Conservation (phyloP, 176 grass and related monocot species). For the Hordeum marinum region DNA sequence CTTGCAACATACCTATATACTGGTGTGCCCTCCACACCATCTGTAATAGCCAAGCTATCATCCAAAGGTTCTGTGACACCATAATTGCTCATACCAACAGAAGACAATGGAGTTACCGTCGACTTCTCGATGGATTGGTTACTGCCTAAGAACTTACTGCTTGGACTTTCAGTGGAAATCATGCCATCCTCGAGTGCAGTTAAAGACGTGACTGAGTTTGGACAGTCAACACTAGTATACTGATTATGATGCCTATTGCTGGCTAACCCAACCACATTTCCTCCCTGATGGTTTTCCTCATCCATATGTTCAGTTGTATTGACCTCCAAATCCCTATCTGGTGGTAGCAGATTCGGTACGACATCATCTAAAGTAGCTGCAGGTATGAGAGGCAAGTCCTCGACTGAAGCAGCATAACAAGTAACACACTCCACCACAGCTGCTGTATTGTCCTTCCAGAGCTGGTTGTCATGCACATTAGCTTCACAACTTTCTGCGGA, state of each 20-base stretch:
- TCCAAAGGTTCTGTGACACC: not conserved
- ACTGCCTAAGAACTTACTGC: not conserved
- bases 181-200: not conserved
- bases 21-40: slow-evolving; percentile 14
- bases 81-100: not conserved
- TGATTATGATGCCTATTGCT: no score
- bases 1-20: slow-evolving; percentile 19
- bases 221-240: no score
- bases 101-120: not conserved
- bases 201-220: not conserved
- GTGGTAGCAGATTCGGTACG: not conserved
- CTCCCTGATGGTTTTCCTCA: no score
- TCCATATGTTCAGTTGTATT: no score
- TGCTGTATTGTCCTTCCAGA: not conserved
- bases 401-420: no score
- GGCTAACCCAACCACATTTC: no score
- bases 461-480: not conserved
- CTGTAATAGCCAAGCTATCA: not conserved
- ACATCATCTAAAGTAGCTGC: not conserved
- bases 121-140: not conserved
- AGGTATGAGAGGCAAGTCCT: no score
- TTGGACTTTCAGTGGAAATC: not conserved
- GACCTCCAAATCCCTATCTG: not conserved
- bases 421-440: not conserved
- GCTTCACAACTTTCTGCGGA: not conserved